phyloP scores from a whole-genome alignment of 257 asterid genomes.

The Parsonsia alboflavescens region DNA sequence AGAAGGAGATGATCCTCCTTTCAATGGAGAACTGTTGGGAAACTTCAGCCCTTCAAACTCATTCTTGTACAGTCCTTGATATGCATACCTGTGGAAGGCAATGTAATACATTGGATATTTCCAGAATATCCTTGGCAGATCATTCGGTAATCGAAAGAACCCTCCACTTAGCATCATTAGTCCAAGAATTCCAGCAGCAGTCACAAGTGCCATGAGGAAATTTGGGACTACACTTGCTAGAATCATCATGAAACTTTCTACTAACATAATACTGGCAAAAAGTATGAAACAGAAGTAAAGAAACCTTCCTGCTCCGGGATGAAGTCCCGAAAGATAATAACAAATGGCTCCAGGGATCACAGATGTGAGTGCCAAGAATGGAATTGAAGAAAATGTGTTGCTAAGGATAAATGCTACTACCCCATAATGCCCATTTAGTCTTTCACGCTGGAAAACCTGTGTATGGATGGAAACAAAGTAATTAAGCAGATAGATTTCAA shows the following conservation, averaged over 20 bases:
- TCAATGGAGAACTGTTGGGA: background rate
- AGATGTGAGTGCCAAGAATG: constrained; percentile 46
- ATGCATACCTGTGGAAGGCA: constrained; percentile 56
- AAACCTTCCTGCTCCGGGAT: constrained; percentile 24
- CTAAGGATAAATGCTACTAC: constrained; percentile 43
- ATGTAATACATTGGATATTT: constrained; percentile 56
- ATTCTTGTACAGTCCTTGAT: constrained; percentile 59
- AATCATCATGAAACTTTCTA: constrained; percentile 72
- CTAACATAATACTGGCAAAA: constrained; percentile 50
- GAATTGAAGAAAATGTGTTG: constrained; percentile 49
- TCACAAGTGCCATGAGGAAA: constrained; percentile 48
- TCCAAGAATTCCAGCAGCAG: constrained; percentile 53
- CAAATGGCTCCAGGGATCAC: constrained; percentile 47
- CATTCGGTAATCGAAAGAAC: constrained; percentile 50
- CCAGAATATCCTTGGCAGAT: constrained; percentile 51
- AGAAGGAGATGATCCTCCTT: constrained; percentile 7
- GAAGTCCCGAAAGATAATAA: constrained; percentile 45
- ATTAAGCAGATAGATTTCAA: background rate
- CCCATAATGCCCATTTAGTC: constrained; percentile 61
- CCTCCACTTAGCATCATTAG: constrained; percentile 67
- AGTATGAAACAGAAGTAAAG: constrained; percentile 37
- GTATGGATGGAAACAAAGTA: background rate
- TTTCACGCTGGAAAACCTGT: constrained; percentile 49
- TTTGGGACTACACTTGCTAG: constrained; percentile 58
- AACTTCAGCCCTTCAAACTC: constrained; percentile 46